These are phyloP conservation scores for Skeletonema tropicum DNA, from an alignment of 108 stramenopile species.

Conservation along the genomic window DNA sequence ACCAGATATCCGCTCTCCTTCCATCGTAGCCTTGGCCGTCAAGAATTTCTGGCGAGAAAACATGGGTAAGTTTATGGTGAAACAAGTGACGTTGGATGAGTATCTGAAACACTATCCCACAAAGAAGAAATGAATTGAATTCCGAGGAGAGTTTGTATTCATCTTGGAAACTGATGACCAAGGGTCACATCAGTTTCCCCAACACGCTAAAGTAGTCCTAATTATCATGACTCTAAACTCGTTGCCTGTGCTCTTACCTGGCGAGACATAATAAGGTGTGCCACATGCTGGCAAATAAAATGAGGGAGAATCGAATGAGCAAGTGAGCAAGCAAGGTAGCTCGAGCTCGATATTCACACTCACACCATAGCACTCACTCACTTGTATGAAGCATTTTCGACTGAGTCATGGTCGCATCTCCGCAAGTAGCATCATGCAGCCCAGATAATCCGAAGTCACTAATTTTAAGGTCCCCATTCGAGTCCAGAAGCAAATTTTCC, in stretches of 20 bases:
- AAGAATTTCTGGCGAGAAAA: slow-evolving; percentile 85
- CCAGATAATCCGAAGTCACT: slow-evolving; percentile 86
- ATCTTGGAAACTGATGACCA: no score
- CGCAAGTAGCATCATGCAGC: slow-evolving; percentile 57
- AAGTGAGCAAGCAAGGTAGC: not conserved
- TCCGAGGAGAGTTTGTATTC: no score
- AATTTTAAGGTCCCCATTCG: slow-evolving; percentile 73
- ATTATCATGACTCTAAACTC: no score
- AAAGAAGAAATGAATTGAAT: no score
- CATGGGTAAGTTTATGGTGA: no score
- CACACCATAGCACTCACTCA: slow-evolving; percentile 5
- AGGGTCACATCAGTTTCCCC: no score
- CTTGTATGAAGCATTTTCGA: slow-evolving; percentile 36
- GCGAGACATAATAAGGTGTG: slow-evolving; percentile 91
- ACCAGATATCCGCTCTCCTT: slow-evolving; percentile 39
- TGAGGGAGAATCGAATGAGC: slow-evolving; percentile 26
- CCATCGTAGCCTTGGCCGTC: slow-evolving; percentile 86
- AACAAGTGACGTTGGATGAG: no score
- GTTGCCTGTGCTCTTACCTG: no score
- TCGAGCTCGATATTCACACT: not conserved
- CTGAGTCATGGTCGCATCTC: slow-evolving; percentile 42
- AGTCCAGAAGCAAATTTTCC: slow-evolving; percentile 83
- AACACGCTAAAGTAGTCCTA: no score
- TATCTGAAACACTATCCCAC: no score
- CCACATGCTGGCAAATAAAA: slow-evolving; percentile 74